These are phyloP conservation scores for Hypoxylon fuscum DNA, from an alignment of 495 filamentous ascomycete genomes.

Conservation along the genomic window DNA sequence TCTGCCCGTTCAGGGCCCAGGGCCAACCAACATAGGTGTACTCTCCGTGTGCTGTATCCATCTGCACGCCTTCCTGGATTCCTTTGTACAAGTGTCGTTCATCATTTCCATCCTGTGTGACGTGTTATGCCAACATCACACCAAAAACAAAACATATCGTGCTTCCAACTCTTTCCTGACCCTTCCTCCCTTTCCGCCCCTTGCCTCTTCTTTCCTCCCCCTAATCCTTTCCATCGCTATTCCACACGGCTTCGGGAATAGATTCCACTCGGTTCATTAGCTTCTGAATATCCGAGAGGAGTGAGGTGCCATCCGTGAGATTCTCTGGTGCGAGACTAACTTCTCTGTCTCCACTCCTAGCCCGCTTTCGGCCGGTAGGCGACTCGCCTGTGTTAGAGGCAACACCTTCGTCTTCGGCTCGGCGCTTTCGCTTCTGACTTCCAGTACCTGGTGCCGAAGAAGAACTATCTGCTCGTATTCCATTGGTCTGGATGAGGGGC, in stretches of 20 bases:
- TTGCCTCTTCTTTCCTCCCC: neutral
- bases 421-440: constrained; percentile 40
- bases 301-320: constrained; percentile 17
- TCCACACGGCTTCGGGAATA: neutral
- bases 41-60: neutral
- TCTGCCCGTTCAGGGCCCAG: neutral
- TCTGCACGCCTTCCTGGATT: neutral
- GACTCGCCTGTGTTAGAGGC: constrained; percentile 16
- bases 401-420: constrained; percentile 26
- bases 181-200: neutral
- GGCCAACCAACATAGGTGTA: neutral
- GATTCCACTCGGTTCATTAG: constrained; percentile 26
- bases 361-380: constrained; percentile 28
- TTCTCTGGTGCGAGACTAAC: too few relatives aligned
- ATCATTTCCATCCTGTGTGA: neutral
- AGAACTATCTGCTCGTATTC: constrained; percentile 5
- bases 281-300: constrained; percentile 38
- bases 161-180: neutral
- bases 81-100: neutral
- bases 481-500: constrained; percentile 4
- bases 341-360: constrained; percentile 24
- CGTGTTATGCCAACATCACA: constrained; percentile 1
- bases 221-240: neutral
- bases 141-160: neutral
- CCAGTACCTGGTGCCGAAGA: constrained; percentile 5